Base-by-base conservation (phyloP, 2,329 filamentous ascomycete species). In the Zalaria sp. region DNA sequence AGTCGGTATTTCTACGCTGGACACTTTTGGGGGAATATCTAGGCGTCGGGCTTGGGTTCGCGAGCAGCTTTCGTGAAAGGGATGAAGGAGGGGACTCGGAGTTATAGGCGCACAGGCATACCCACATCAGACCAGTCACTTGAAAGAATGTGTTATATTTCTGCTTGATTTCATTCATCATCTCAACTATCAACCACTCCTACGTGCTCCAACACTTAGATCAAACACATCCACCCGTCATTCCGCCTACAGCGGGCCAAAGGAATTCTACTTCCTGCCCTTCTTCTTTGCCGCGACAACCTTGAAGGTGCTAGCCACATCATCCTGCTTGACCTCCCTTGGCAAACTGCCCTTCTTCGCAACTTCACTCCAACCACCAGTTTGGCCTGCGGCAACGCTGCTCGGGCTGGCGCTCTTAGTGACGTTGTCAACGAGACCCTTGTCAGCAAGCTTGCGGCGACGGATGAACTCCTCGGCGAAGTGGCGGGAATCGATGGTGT, bases 381-480 rank as follows among this genome's bases (percentile, higher is more conserved):
- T 60, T 9, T 54, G 53, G 41, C 57, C 61, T 49, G 60, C 67
- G 46, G 54, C 60, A 40, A 55, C 71, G 56, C 47, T 64, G 29
- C 67, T 71, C 3, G 76, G 72, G 42, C 65, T 73, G 31, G 66
- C 64, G 39, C 65, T 71, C 38, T 73, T 69, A 10, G 77, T 71
- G 2, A 49, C 49, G 28, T 51, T 45, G 59, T 87, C 83, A 11
- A 93, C 71, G 34, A 95, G 75, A 34, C 91, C 91, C 67, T 88
- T 91, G 52, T 96, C 89, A 0, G 91, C 89, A 1, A 93, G 75
- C 70, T 83, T 93, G 65, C 88, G 89, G 53, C 89, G 87, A 29
- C 88, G 83, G 45, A 96, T 76, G 56, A 91, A 98, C 60, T 98
- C 91, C 45, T 93, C 84, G 0, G 86, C 87, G 56, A 96, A 96